Percentiles rank a stretch among this genome's conserved stretches.
Conservation (phyloP, 163 green algal species). For the Chlorella variabilis region DNA sequence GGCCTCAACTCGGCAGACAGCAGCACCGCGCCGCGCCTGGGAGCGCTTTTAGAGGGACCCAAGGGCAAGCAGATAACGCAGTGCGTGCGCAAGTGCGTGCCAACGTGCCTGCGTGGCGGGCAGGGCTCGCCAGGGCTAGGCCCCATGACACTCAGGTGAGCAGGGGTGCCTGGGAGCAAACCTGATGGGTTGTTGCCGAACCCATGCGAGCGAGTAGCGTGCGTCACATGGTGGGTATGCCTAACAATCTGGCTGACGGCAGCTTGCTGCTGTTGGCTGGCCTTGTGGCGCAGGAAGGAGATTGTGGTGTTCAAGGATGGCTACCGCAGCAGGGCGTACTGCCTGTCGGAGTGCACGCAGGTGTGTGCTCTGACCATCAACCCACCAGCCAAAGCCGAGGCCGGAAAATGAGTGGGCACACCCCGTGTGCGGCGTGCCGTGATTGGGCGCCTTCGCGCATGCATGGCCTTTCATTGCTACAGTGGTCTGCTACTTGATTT, state of each 20-base stretch:
- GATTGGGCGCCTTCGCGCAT: not conserved
- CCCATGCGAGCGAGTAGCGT: too few species aligned
- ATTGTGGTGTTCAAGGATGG: constrained; percentile 78
- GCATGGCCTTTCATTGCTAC: not conserved
- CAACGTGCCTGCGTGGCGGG: constrained; percentile 70
- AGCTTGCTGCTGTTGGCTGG: too few species aligned
- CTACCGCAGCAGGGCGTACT: constrained; percentile 70
- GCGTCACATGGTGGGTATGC: too few species aligned
- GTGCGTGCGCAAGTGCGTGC: constrained; percentile 72
- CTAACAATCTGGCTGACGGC: too few species aligned
- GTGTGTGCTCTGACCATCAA: not conserved
- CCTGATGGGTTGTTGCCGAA: too few species aligned
- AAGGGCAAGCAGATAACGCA: constrained; percentile 66
- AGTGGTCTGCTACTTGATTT: too few species aligned
- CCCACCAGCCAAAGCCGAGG: not conserved
- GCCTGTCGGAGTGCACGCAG: constrained; percentile 68
- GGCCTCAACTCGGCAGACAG: constrained; percentile 23
- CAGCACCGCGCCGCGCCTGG: constrained; percentile 44
- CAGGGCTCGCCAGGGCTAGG: constrained; percentile 72
- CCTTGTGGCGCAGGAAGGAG: constrained; percentile 49
- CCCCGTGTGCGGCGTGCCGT: too few species aligned
- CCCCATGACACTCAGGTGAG: constrained; percentile 51
- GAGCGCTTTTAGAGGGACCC: constrained; percentile 56
- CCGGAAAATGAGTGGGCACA: not conserved
- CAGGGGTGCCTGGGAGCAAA: not conserved